A percentile compares a stretch with the other conserved stretches of the same genome.
phyloP scores from a whole-genome alignment of 768 basidiomycete species.

The Butyriboletus loyo region DNA sequence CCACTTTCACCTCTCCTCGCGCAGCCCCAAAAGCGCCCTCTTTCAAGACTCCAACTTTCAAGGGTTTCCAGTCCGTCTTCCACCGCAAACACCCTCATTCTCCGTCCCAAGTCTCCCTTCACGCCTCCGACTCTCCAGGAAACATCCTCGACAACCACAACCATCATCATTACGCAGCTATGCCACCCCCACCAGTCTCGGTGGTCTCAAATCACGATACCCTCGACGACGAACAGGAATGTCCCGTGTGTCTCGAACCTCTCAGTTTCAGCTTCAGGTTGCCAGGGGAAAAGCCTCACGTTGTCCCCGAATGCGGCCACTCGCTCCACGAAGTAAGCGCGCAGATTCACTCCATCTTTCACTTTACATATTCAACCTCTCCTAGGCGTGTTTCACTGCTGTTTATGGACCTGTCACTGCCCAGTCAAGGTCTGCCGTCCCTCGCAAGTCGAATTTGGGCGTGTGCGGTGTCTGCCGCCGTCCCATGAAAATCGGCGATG shows the following conservation, averaged over 20 bases:
- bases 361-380: conserved; percentile 1
- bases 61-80: conserved; percentile 53
- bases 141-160: conserved; percentile 35
- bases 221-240: conserved; percentile 80
- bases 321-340: conserved; percentile 82
- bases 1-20: conserved; percentile 40
- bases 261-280: conserved; percentile 90
- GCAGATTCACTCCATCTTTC: neutral
- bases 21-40: conserved; percentile 26
- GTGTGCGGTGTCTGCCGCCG: conserved; percentile 96
- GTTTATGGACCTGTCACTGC: conserved; percentile 88
- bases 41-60: conserved; percentile 36
- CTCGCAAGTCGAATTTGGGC: conserved; percentile 78
- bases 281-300: conserved; percentile 95
- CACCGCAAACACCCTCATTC: conserved; percentile 41
- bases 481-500: conserved; percentile 94
- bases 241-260: conserved; percentile 95
- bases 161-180: conserved; percentile 55
- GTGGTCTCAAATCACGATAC: conserved; percentile 65
- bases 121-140: conserved; percentile 42
- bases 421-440: conserved; percentile 49
- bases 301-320: conserved; percentile 97
- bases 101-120: conserved; percentile 49
- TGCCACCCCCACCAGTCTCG: conserved; percentile 65
- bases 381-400: conserved; percentile 90